Conservation (phyloP, 208 protist species). For the Crithidia acanthocephali region DNA sequence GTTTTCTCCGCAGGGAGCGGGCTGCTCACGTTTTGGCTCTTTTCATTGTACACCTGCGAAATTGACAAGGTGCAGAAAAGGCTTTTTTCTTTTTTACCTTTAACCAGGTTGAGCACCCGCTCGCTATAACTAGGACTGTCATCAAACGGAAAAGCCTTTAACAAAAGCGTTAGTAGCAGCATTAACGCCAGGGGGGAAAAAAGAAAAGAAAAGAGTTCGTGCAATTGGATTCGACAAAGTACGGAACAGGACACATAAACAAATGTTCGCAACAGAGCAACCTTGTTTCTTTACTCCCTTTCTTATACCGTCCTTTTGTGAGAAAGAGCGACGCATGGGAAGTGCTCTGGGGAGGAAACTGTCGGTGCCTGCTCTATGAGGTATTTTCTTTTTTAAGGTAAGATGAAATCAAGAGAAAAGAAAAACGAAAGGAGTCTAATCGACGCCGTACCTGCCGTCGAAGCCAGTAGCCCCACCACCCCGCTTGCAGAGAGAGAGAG, state of each 20-base stretch:
- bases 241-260: too few relatives aligned
- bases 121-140: constrained; percentile 2
- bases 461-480: not conserved
- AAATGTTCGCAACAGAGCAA: too few relatives aligned
- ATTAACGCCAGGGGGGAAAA: constrained; percentile 5
- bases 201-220: constrained; percentile 6
- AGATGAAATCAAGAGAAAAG: not conserved
- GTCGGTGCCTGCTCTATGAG: too few relatives aligned
- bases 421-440: not conserved
- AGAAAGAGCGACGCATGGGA: too few relatives aligned
- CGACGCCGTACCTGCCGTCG: constrained; percentile 8
- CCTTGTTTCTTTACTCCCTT: too few relatives aligned
- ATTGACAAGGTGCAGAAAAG: not conserved
- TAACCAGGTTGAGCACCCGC: not conserved
- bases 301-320: too few relatives aligned
- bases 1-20: not conserved
- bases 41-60: not conserved
- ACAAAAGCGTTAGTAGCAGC: not conserved
- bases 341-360: too few relatives aligned
- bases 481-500: not conserved
- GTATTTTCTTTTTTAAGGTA: not conserved
- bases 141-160: not conserved
- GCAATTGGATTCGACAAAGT: too few relatives aligned
- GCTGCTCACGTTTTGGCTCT: not conserved
- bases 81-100: not conserved